Base-by-base conservation (phyloP, 208 protist genomes). In the Trypanosoma brucei region DNA sequence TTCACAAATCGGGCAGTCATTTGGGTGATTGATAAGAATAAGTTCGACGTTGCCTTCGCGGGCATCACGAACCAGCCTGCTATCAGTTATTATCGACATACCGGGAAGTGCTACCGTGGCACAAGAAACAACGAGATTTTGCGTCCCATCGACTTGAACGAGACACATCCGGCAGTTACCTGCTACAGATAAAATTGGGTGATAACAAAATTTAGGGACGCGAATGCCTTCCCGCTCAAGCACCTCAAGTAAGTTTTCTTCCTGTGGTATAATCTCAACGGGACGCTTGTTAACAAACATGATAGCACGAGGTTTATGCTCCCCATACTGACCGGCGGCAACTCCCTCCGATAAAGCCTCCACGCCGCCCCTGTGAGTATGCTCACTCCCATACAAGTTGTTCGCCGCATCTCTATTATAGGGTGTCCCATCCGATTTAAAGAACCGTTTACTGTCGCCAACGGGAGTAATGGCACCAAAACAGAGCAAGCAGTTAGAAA, bases 151-250 rank as follows among this genome's bases (percentile, higher is more conserved):
- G 0, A 98, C 79, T 79, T 99, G 95, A 59, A 99, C 97, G 52
- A 99, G 88, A 73, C 97, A 99, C 97, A 99, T 99, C 52, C 97
- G 84, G 80, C 97, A 99, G 83, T 99, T 99, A 56, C 97, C 97
- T 6, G 95, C 95, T 13, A 98, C 91, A 35, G 94, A 96, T 34
- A 98, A 87, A 65, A 93, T 83, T 6, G 90, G 90, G 70, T 96
- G 87, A 75, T 96, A 96, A 67, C 90, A 96, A 66, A 96, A 96
- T 76, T 96, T 96, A 4, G 90, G 90, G 33, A 96, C 86, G 39
- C 79, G 81, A 57, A 96, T 92, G 35, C 90, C 90, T 77, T 96
- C 90, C 0, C 90, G 84, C 72, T 93, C 81, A 45, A 93, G 79
- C 59, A 96, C 90, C 71, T 96, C 86, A 13, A 96, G 62, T 65